A percentile compares a stretch with the other conserved stretches of the same genome.
Evolutionary conservation across 1,284 basidiomycete genomes (phyloP).

Genomic region (Cryptococcus neoformans): DNA sequence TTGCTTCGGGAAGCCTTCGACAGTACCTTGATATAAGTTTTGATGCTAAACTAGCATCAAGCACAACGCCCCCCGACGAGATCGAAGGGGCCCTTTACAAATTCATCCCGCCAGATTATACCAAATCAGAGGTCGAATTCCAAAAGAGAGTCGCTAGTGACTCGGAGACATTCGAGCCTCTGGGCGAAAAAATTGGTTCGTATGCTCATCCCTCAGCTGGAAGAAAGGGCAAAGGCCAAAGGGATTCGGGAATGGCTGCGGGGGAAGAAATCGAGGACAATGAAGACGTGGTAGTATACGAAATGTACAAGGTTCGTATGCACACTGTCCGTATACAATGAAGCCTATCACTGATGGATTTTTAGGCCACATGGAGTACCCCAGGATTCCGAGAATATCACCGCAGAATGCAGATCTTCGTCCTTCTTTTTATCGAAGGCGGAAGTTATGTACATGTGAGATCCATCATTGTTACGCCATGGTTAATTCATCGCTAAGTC

Average conservation of each 20-base stretch:
- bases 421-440: slow-evolving; percentile 91
- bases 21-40: slow-evolving; percentile 71
- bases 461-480: not conserved
- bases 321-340: not conserved
- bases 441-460: slow-evolving; percentile 79
- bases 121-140: slow-evolving; percentile 65
- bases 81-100: slow-evolving; percentile 72
- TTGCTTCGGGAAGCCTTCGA: slow-evolving; percentile 80
- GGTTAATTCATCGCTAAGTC: not conserved
- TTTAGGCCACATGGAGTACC: slow-evolving; percentile 75
- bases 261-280: slow-evolving; percentile 54
- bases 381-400: slow-evolving; percentile 91
- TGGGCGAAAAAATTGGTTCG: slow-evolving; percentile 69
- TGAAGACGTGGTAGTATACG: slow-evolving; percentile 65
- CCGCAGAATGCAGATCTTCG: slow-evolving; percentile 90
- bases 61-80: slow-evolving; percentile 77
- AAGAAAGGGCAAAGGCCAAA: slow-evolving; percentile 20
- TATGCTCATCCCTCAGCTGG: slow-evolving; percentile 60
- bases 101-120: slow-evolving; percentile 77
- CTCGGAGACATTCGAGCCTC: slow-evolving; percentile 68
- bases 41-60: slow-evolving; percentile 63
- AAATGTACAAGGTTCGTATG: slow-evolving; percentile 75
- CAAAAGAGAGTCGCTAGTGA: slow-evolving; percentile 67
- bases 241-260: not conserved
- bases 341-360: not conserved